Conservation (phyloP, 2,329 filamentous ascomycete species). For the Colletotrichum tropicale region DNA sequence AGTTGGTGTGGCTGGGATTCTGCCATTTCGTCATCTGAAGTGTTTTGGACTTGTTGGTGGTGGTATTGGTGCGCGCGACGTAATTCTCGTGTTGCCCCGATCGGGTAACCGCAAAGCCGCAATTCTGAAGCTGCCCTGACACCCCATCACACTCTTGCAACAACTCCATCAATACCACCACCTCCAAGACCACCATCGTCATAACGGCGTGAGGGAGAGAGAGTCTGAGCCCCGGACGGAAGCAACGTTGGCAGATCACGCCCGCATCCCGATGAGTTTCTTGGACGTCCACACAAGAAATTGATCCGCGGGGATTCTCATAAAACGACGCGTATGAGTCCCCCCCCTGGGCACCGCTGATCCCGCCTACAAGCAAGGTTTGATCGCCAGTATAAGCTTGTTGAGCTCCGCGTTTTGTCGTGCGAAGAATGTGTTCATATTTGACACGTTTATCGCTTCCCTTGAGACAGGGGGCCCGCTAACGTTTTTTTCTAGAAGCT, state of each 20-base stretch:
- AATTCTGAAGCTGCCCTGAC: neutral
- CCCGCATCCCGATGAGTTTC: neutral
- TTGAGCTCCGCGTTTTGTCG: neutral
- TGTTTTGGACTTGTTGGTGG: neutral
- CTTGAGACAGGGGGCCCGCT: neutral
- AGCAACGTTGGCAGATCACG: neutral
- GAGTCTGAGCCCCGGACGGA: neutral
- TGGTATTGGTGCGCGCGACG: neutral
- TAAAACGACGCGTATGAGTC: neutral
- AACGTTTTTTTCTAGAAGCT: neutral
- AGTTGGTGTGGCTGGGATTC: neutral
- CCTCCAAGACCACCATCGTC: neutral
- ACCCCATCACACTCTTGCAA: neutral
- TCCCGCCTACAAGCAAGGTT: neutral
- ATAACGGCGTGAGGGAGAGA: neutral
- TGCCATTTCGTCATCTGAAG: neutral
- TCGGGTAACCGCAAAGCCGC: neutral
- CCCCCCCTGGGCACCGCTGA: neutral
- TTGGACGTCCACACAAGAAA: neutral
- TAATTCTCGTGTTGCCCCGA: neutral
- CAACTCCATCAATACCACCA: neutral
- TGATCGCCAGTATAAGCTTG: conserved; percentile 3
- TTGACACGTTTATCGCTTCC: neutral
- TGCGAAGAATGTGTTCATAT: neutral
- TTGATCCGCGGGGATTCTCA: neutral